These are phyloP conservation scores for Sequoiadendron giganteum DNA, from an alignment of 75 land plant species.

Conservation along the genomic window DNA sequence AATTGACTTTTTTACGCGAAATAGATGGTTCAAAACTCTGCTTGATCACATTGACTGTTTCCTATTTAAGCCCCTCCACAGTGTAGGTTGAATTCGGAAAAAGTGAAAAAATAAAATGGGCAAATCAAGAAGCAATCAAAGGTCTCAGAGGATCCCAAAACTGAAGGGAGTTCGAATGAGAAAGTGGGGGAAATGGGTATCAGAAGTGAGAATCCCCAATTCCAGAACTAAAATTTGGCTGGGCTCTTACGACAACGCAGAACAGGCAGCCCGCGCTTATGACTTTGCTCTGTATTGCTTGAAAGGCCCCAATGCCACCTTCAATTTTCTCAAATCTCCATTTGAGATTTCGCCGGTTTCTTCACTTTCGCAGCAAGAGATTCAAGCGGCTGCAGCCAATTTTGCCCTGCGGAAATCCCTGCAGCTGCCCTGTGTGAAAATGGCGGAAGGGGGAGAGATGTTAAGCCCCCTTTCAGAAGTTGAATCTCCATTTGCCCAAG, in stretches of 20 bases:
- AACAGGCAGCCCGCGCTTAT: constrained; percentile 16
- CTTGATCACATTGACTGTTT: too few relatives aligned
- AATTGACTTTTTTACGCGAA: too few relatives aligned
- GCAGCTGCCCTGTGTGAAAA: neutral
- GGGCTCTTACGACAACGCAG: neutral
- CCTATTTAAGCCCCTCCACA: neutral
- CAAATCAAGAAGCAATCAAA: neutral
- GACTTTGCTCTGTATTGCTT: constrained; percentile 7
- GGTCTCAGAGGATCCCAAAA: neutral
- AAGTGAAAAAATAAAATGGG: neutral
- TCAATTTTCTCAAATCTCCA: neutral
- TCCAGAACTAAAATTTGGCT: constrained; percentile 14
- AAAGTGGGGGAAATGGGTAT: constrained; percentile 18
- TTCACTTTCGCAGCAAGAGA: neutral
- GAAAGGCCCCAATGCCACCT: neutral
- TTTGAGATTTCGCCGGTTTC: neutral
- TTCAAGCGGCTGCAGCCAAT: neutral
- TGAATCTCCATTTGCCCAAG: neutral
- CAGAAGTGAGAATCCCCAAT: constrained; percentile 12
- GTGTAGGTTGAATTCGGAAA: neutral
- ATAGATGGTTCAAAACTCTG: too few relatives aligned
- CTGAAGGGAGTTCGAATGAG: constrained; percentile 15
- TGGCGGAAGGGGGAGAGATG: neutral
- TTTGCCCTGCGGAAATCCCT: neutral
- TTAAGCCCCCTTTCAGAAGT: neutral